Percentiles rank a stretch among this genome's conserved stretches.
Evolutionary conservation across 2,329 filamentous ascomycete genomes (phyloP).

Genomic region (Colletotrichum gigasporum): DNA sequence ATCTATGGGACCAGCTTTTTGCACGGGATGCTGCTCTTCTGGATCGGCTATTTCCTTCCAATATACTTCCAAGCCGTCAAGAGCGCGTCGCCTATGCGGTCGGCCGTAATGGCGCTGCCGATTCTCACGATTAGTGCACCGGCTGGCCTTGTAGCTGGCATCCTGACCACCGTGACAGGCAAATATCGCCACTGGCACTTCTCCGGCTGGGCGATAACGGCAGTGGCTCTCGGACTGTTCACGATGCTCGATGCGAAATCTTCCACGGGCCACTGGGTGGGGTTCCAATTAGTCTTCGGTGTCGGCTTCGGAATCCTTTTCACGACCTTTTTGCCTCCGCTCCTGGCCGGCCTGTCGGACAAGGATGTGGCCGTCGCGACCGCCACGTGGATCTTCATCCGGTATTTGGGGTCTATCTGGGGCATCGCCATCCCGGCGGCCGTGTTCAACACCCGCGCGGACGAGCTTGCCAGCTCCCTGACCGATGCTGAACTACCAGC

Average conservation of each 20-base stretch:
- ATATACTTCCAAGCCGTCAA: neutral
- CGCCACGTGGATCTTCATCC: conserved; percentile 46
- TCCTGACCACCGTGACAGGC: neutral
- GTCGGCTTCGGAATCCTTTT: conserved; percentile 39
- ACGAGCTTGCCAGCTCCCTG: neutral
- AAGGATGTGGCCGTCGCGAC: conserved; percentile 39
- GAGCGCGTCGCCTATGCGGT: neutral
- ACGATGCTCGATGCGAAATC: neutral
- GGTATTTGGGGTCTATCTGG: conserved; percentile 49
- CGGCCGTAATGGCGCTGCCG: neutral
- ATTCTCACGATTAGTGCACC: neutral
- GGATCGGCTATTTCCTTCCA: neutral
- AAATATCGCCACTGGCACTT: neutral
- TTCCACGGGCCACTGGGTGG: conserved; percentile 32
- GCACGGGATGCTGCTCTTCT: conserved; percentile 24
- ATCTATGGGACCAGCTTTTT: conserved; percentile 38
- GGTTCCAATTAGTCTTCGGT: conserved; percentile 42
- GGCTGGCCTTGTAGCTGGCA: neutral
- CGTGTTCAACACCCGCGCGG: conserved; percentile 39
- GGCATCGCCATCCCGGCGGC: conserved; percentile 48
- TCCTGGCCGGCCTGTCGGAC: conserved; percentile 41
- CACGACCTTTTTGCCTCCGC: conserved; percentile 45
- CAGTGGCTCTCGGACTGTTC: neutral
- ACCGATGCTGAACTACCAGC: neutral
- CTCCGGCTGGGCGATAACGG: neutral